A percentile compares a stretch with the other conserved stretches of the same genome.
Conservation (phyloP, 805 yeast species). For the Spathaspora sp. region DNA sequence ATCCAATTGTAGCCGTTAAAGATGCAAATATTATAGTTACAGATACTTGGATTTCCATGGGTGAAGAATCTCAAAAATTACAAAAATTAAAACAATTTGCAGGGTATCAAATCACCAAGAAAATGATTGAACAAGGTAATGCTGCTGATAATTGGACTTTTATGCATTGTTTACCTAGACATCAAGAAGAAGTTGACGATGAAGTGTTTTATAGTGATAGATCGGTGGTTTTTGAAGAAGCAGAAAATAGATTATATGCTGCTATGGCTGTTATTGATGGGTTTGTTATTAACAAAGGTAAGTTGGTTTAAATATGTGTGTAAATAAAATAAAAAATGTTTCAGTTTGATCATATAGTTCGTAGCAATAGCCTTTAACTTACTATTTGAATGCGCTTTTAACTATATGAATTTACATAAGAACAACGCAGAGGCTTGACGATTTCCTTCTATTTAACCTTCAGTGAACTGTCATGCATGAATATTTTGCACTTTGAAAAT, state of each 20-base stretch:
- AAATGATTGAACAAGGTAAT: constrained; percentile 55
- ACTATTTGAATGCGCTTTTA: too few relatives aligned
- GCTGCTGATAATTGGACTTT: constrained; percentile 73
- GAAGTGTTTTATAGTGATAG: constrained; percentile 80
- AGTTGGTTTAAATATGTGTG: constrained; percentile 20
- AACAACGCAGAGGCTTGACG: too few relatives aligned
- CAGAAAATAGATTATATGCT: constrained; percentile 93
- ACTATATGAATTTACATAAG: too few relatives aligned
- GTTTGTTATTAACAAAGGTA: constrained; percentile 81
- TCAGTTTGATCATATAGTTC: too few relatives aligned
- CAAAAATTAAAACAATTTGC: constrained; percentile 73
- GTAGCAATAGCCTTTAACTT: too few relatives aligned
- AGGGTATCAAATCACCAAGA: constrained; percentile 79
- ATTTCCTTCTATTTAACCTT: too few relatives aligned
- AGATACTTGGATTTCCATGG: constrained; percentile 98
- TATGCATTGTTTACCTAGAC: constrained; percentile 98
- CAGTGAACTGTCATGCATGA: too few relatives aligned
- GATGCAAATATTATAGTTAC: constrained; percentile 84
- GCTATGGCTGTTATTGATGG: constrained; percentile 93
- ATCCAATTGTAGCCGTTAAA: constrained; percentile 70
- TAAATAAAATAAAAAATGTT: not conserved
- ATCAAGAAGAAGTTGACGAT: constrained; percentile 89
- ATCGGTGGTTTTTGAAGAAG: constrained; percentile 90
- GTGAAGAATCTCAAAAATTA: constrained; percentile 79
- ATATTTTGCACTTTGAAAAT: too few relatives aligned